Conservation (phyloP, 441 rosid genomes). For the Rhodomyrtus psidioides region DNA sequence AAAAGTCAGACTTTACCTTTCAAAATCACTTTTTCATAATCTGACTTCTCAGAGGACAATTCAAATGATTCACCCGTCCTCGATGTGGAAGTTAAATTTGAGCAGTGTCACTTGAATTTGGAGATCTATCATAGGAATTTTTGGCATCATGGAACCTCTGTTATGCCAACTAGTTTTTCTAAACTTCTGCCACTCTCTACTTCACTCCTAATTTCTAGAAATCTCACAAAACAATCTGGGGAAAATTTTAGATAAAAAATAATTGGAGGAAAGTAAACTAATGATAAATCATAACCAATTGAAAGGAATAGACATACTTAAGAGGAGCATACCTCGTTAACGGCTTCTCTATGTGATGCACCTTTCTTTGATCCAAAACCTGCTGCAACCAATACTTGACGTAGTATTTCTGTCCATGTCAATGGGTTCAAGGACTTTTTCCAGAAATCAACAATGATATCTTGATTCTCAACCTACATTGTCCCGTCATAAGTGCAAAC, state of each 20-base stretch:
- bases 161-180: not conserved
- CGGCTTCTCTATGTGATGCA: constrained; percentile 38
- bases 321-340: constrained; percentile 50
- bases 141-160: not conserved
- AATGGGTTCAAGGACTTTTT: constrained; percentile 76
- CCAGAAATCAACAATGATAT: constrained; percentile 62
- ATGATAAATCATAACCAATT: not conserved
- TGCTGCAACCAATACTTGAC: constrained; percentile 79
- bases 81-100: not conserved
- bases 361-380: constrained; percentile 79
- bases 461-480: constrained; percentile 67
- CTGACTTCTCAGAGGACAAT: not conserved
- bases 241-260: not conserved
- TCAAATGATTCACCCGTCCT: not conserved
- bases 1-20: not conserved
- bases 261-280: not conserved
- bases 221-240: not conserved
- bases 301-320: not conserved
- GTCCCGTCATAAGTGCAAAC: not conserved
- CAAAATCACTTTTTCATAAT: not conserved
- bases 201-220: not conserved
- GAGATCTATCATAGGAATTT: not conserved
- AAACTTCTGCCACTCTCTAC: not conserved
- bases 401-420: constrained; percentile 87
- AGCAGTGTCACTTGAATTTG: not conserved